phyloP scores from a whole-genome alignment of 163 green algal genomes.

The Scenedesmus sp. region DNA sequence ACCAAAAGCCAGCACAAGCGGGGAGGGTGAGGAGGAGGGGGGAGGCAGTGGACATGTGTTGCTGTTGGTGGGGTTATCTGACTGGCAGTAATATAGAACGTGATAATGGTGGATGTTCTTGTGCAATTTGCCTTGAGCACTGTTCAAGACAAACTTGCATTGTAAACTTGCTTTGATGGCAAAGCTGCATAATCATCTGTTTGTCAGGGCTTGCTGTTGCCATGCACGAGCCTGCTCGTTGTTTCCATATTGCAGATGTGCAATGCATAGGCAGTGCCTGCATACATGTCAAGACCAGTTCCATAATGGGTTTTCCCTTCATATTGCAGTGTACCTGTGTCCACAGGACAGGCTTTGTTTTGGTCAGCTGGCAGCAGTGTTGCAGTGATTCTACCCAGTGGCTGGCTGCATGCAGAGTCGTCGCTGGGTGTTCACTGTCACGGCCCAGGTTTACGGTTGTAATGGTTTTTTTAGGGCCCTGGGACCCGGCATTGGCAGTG shows the following conservation, averaged over 20 bases:
- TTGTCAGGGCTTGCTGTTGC: neutral
- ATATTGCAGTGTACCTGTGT: neutral
- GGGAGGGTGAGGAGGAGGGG: neutral
- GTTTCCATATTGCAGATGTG: neutral
- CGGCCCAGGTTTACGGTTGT: no score
- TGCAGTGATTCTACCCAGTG: neutral
- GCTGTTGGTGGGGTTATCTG: neutral
- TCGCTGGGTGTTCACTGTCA: neutral
- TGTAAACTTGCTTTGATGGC: neutral
- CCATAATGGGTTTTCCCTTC: neutral
- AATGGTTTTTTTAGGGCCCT: no score
- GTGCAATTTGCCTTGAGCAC: neutral
- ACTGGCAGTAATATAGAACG: neutral
- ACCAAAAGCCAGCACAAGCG: constrained; percentile 5
- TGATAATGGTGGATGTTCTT: neutral
- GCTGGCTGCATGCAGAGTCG: neutral
- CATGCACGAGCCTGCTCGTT: neutral
- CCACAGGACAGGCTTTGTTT: neutral
- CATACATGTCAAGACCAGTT: neutral
- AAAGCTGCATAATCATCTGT: neutral
- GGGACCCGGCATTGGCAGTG: no score
- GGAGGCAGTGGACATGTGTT: neutral
- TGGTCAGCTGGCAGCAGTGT: neutral
- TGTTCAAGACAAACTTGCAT: neutral
- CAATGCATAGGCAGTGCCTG: neutral